Percentiles rank a stretch among this genome's conserved stretches.
Conservation (phyloP, 768 basidiomycete genomes). For the Mycena latifolia region DNA sequence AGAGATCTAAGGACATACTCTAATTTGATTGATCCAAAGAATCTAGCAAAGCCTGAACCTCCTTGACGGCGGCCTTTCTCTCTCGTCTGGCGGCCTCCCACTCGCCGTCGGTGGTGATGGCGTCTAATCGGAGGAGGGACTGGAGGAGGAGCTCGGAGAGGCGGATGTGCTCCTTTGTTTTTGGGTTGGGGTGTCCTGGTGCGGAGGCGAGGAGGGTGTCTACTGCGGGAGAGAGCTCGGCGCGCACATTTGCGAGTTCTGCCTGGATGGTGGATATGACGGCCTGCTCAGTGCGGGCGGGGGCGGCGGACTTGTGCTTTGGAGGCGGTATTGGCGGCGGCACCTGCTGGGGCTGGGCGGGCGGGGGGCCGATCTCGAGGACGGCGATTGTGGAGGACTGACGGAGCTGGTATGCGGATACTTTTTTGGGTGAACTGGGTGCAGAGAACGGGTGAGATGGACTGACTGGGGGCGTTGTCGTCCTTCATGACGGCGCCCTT, state of each 20-base stretch:
- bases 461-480: constrained; percentile 73
- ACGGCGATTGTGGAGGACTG: constrained; percentile 78
- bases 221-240: constrained; percentile 67
- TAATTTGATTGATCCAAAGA: background rate
- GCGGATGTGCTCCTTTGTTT: constrained; percentile 59
- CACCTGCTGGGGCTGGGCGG: constrained; percentile 37
- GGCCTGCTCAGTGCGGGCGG: constrained; percentile 60
- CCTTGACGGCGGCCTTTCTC: constrained; percentile 88
- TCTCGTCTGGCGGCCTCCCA: constrained; percentile 86
- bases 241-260: constrained; percentile 58
- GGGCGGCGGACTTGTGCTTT: constrained; percentile 33
- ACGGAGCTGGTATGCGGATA: constrained; percentile 82
- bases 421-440: constrained; percentile 47
- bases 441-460: constrained; percentile 1
- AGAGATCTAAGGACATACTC: too few relatives aligned
- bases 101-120: constrained; percentile 75
- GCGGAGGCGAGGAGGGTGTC: constrained; percentile 61
- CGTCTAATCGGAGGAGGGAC: constrained; percentile 88
- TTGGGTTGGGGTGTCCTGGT: constrained; percentile 28
- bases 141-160: constrained; percentile 90
- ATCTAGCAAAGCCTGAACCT: constrained; percentile 87
- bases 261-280: constrained; percentile 66
- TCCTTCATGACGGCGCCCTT: constrained; percentile 94
- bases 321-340: constrained; percentile 33
- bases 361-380: constrained; percentile 59